These are phyloP conservation scores for Biscutella laevigata DNA, from an alignment of 441 rosid genomes.

Conservation along the genomic window DNA sequence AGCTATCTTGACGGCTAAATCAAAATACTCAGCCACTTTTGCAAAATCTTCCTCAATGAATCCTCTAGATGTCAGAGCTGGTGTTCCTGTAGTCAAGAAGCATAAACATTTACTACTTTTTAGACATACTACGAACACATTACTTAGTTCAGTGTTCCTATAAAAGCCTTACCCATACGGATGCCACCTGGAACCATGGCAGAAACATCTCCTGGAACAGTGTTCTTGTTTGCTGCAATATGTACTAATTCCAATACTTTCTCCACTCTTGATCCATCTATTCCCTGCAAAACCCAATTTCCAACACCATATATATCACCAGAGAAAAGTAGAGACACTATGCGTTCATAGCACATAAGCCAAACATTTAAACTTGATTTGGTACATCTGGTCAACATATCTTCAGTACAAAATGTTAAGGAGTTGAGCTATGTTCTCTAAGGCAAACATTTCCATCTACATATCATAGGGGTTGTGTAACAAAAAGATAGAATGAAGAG, in stretches of 20 bases:
- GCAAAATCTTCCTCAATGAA: constrained; percentile 78
- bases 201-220: constrained; percentile 96
- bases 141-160: not conserved
- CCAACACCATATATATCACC: not conserved
- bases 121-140: not conserved
- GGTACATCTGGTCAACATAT: not conserved
- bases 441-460: not conserved
- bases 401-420: not conserved
- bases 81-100: constrained; percentile 55
- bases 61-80: constrained; percentile 94
- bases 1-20: constrained; percentile 73
- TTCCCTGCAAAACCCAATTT: constrained; percentile 42
- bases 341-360: not conserved
- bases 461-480: not conserved
- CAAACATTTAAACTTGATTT: not conserved
- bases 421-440: not conserved
- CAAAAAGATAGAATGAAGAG: not conserved
- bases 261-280: constrained; percentile 96
- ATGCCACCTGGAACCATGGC: constrained; percentile 99
- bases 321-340: not conserved
- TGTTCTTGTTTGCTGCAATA: constrained; percentile 91
- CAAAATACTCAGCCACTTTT: constrained; percentile 81
- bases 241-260: constrained; percentile 83
- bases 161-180: constrained; percentile 66
- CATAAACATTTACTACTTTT: not conserved